phyloP scores from a whole-genome alignment of 257 asterid species.

The Misopates orontium region DNA sequence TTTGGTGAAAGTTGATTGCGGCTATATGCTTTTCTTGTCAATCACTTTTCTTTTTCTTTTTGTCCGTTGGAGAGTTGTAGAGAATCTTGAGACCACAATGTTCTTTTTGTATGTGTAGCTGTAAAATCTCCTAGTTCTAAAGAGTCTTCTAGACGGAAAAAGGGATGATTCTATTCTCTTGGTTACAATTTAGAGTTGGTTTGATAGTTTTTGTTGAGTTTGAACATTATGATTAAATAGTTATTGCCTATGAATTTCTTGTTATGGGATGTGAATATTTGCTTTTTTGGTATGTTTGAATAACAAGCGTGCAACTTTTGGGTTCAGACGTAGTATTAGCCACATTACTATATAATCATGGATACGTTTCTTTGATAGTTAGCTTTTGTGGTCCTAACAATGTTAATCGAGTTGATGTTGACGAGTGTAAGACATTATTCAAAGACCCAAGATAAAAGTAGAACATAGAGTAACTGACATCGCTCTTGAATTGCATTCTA shows the following conservation, averaged over 20 bases:
- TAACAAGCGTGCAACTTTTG: too few relatives aligned
- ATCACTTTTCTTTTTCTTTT: slow-evolving; percentile 50
- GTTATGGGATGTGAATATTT: slow-evolving; percentile 14
- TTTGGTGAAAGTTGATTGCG: slow-evolving; percentile 12
- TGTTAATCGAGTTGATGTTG: too few relatives aligned
- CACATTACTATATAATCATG: too few relatives aligned
- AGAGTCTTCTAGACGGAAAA: slow-evolving; percentile 31
- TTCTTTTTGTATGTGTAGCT: slow-evolving; percentile 29
- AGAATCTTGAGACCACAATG: slow-evolving; percentile 54
- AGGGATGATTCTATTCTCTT: slow-evolving; percentile 28
- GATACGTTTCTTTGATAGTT: too few relatives aligned
- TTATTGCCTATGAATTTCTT: slow-evolving; percentile 23
- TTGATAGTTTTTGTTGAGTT: background rate
- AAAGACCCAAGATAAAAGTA: too few relatives aligned
- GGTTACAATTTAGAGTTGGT: too few relatives aligned
- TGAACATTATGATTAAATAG: slow-evolving; percentile 13
- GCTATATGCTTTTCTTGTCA: slow-evolving; percentile 59
- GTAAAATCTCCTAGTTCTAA: slow-evolving; percentile 31
- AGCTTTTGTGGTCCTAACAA: too few relatives aligned
- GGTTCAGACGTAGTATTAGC: too few relatives aligned
- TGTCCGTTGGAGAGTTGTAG: slow-evolving; percentile 43
- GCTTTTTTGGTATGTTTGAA: too few relatives aligned
- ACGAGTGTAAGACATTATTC: too few relatives aligned
- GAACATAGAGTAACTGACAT: too few relatives aligned
- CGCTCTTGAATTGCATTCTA: too few relatives aligned